Evolutionary conservation across 2,329 filamentous ascomycete species (phyloP).

Genomic region (Arthrobotrys sinensis): DNA sequence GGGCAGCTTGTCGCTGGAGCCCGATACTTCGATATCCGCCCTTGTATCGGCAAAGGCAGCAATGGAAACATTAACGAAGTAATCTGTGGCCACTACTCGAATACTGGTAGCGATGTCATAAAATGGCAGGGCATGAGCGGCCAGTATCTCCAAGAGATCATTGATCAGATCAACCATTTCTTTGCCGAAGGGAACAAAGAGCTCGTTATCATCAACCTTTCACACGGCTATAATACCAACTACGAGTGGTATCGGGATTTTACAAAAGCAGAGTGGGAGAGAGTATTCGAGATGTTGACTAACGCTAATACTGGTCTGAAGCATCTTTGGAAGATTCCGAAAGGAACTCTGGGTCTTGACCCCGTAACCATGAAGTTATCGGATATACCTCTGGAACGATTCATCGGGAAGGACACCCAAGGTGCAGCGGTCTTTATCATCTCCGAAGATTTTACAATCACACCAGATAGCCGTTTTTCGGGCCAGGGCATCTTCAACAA

Average conservation of each 20-base stretch:
- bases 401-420: constrained; percentile 20
- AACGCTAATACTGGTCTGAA: constrained; percentile 68
- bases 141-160: constrained; percentile 68
- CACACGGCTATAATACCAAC: constrained; percentile 66
- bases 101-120: constrained; percentile 63
- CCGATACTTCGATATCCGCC: constrained; percentile 71
- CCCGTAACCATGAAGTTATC: constrained; percentile 65
- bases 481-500: constrained; percentile 29
- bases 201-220: constrained; percentile 70
- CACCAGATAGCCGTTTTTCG: constrained; percentile 18
- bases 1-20: constrained; percentile 70
- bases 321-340: constrained; percentile 48
- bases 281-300: constrained; percentile 69
- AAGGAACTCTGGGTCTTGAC: constrained; percentile 52
- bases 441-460: constrained; percentile 8
- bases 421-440: constrained; percentile 19
- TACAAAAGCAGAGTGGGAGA: constrained; percentile 67
- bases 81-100: constrained; percentile 69
- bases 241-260: constrained; percentile 67
- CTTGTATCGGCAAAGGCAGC: constrained; percentile 67
- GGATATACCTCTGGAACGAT: constrained; percentile 61
- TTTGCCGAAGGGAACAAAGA: constrained; percentile 68
- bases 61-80: constrained; percentile 64
- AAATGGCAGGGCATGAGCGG: constrained; percentile 70
- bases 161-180: constrained; percentile 70